Base-by-base conservation (phyloP, 1,139 yeast genomes). In the Geotrichum australiense region DNA sequence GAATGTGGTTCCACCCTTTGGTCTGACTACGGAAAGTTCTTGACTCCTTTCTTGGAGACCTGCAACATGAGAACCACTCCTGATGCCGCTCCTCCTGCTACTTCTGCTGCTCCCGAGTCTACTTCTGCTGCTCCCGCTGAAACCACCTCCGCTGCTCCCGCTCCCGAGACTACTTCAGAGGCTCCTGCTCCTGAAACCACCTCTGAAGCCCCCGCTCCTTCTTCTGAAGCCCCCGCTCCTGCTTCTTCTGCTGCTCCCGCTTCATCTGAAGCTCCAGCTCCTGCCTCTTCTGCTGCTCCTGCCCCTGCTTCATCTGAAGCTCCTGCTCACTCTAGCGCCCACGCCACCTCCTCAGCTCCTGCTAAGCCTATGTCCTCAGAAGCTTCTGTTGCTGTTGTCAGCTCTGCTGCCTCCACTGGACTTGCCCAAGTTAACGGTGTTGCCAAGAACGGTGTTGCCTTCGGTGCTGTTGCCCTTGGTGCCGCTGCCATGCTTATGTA, bases 1-100 rank as follows among this genome's bases (percentile, higher is more conserved):
- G 41, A 10, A 16, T 43, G 47, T 27, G 47, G 43, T 5, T 25
- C 38, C 19, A 11, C 39, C 12, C 32, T 43, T 16, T 43, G 47
- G 47, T n/a, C 11, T 10, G 43, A 34, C 27, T 43, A 43, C 24
- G 41, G 47, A 4, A 33, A 20, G 5, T 43, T 31, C 39, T 25
- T 43, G 16, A 19, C n/a, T 10, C 28, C 22, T 14, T 28, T 22
- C 22, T 25, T 35, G 12, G 36, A 26, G 2, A 24, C 10, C 1
- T 40, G 43, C 15, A 23, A 15, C 10, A 35, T 40, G 21, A 38
- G 36, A 7, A 27, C 28, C 16, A 27, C 34, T 19, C 39, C 41
- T 12, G 30, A 34, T 11, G 28, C 32, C 8, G 24, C 35, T 8
- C 35, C 40, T 23, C 8, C 29, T 15, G 20, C 14, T 12, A 14